phyloP scores from a whole-genome alignment of 495 filamentous ascomycete genomes.

The Annulohypoxylon moriforme region DNA sequence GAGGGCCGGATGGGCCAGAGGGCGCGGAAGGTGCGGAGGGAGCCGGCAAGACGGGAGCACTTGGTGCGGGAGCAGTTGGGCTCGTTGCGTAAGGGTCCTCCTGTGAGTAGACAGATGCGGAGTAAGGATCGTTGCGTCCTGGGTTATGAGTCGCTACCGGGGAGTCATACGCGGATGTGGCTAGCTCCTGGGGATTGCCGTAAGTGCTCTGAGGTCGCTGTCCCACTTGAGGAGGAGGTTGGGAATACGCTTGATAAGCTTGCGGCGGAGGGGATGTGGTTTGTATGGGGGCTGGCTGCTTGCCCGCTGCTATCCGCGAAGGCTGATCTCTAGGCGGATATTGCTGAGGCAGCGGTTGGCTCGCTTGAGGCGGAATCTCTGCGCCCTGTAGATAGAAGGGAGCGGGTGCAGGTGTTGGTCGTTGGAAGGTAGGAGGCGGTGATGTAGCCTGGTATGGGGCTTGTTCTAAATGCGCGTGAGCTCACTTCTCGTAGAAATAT shows the following conservation, averaged over 20 bases:
- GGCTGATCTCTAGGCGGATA: constrained; percentile 57
- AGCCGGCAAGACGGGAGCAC: constrained; percentile 38
- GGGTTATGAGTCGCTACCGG: constrained; percentile 71
- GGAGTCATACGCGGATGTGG: constrained; percentile 85
- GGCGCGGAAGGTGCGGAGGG: constrained; percentile 40
- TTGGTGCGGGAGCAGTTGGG: constrained; percentile 40
- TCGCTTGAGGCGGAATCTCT: constrained; percentile 55
- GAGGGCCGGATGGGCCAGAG: too few relatives aligned
- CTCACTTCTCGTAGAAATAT: constrained; percentile 41
- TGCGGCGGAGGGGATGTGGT: constrained; percentile 56
- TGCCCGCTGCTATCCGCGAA: constrained; percentile 56
- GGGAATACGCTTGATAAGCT: constrained; percentile 57
- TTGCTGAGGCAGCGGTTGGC: constrained; percentile 45
- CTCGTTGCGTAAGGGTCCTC: constrained; percentile 65
- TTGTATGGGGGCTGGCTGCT: constrained; percentile 60
- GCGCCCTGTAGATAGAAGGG: constrained; percentile 61
- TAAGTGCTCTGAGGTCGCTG: constrained; percentile 77
- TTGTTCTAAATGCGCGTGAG: constrained; percentile 47
- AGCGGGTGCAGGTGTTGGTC: constrained; percentile 52
- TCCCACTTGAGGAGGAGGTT: constrained; percentile 56
- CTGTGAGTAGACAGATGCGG: constrained; percentile 67
- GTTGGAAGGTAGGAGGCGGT: constrained; percentile 61
- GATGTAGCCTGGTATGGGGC: constrained; percentile 59
- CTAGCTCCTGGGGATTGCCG: constrained; percentile 83
- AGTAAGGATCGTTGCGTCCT: constrained; percentile 62